Evolutionary conservation across 1,284 basidiomycete species (phyloP), one percentile per base, ranked within the genome.

Genomic region (Tilletia caries): DNA sequence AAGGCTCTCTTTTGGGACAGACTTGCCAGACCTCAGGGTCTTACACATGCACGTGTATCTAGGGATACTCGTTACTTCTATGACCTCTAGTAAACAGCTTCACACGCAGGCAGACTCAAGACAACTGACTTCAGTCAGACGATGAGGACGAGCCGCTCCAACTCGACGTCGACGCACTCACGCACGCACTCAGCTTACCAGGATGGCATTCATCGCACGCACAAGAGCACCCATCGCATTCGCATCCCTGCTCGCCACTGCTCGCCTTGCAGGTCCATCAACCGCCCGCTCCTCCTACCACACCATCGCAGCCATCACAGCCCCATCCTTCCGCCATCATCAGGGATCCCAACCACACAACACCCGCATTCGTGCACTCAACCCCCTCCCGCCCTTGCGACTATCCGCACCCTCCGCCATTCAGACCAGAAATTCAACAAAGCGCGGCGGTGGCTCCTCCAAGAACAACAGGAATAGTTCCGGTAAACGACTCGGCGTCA

Each of bases 381-480:
- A 27, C 3, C 58, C 58, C 27, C 32, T 62, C 20, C 58, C 58
- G n/a, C 32, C 58, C 4, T 15, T 62, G 15, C 58, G 29, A 1
- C 58, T 62, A 10, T 12, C 58, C 5, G 29, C 13, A 15, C 58
- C 58, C 32, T 62, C 58, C n/a, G 74, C 77, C 10, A 73, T 82
- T 29, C 82, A 83, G 70, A 79, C 77, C 12, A 76, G 82, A 70
- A 81, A 83, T 73, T 82, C 82, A 58, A 79, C 82, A 58, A 83
- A 83, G 74, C 74, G 81, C 37, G 82, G 79, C 15, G 80, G 81
- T 67, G 82, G 82, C 68, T 76, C 76, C 15, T 78, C 82, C 29
- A 81, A 82, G 75, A 83, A 83, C 75, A 80, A 79, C 70, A 72
- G 81, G 46, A 83, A 82, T 71, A 80, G 78, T 65, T 73, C 78